phyloP scores from a whole-genome alignment of 2,329 filamentous ascomycete genomes.

The Ophiobolus disseminans region DNA sequence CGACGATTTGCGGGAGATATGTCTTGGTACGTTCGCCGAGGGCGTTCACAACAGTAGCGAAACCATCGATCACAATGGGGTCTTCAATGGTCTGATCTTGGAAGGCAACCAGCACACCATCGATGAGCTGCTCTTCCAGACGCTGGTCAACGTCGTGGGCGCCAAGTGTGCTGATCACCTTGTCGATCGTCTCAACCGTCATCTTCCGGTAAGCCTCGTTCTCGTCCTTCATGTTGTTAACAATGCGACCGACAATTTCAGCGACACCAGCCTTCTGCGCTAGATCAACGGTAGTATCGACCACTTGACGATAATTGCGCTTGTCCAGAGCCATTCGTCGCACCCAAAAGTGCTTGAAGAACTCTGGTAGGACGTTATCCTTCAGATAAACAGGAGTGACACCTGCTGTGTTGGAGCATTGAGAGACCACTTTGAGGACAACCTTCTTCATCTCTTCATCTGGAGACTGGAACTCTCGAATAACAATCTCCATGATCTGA shows the following conservation, averaged over 20 bases:
- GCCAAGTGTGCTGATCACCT: conserved; percentile 89
- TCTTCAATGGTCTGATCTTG: conserved; percentile 98
- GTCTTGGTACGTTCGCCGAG: conserved; percentile 93
- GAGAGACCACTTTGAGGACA: conserved; percentile 94
- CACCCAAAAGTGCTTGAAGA: conserved; percentile 99
- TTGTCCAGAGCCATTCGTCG: conserved; percentile 96
- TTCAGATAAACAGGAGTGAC: conserved; percentile 95
- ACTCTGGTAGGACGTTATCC: conserved; percentile 91
- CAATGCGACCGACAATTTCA: conserved; percentile 92
- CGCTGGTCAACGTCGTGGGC: conserved; percentile 93
- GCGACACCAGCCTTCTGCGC: conserved; percentile 97
- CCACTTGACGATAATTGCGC: conserved; percentile 96
- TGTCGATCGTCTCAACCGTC: conserved; percentile 98
- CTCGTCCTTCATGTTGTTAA: conserved; percentile 96
- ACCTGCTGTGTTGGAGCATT: conserved; percentile 92
- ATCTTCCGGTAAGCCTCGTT: conserved; percentile 98
- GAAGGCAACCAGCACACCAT: conserved; percentile 94
- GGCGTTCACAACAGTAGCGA: conserved; percentile 96
- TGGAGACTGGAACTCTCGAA: conserved; percentile 93
- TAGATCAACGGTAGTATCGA: conserved; percentile 96
- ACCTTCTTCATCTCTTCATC: conserved; percentile 99
- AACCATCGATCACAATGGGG: conserved; percentile 94
- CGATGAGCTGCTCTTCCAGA: conserved; percentile 90
- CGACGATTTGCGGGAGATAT: conserved; percentile 95
- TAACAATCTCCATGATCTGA: conserved; percentile 98